Evolutionary conservation across 106 monocot genomes (phyloP).

Genomic region (Amphibolis antarctica): DNA sequence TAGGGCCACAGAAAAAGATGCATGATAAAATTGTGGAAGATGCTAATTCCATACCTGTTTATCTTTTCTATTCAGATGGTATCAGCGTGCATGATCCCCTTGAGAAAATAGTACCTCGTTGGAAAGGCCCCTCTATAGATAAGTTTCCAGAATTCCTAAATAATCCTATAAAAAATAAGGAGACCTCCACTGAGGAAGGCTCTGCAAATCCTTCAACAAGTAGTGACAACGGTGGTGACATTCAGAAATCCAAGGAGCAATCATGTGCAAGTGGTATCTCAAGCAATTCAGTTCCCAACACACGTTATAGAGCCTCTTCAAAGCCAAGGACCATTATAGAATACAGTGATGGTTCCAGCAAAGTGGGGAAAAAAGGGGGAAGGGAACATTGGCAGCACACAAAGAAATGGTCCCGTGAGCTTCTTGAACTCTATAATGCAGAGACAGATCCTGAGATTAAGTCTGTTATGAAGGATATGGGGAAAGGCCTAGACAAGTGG

Average conservation of each 20-base stretch:
- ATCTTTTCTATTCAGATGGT: conserved; percentile 42
- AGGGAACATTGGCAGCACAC: conserved; percentile 86
- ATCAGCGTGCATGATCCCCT: conserved; percentile 65
- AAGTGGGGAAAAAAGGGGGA: conserved; percentile 49
- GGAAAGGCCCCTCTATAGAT: conserved; percentile 53
- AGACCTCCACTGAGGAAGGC: conserved; percentile 6
- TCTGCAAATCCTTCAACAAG: background rate
- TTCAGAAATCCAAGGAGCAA: conserved; percentile 24
- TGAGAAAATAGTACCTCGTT: conserved; percentile 63
- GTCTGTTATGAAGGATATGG: conserved; percentile 67
- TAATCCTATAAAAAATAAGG: conserved; percentile 6
- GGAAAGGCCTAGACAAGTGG: conserved; percentile 75
- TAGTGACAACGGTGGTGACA: background rate
- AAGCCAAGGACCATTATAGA: conserved; percentile 44
- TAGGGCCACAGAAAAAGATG: no score
- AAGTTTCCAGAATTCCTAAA: conserved; percentile 37
- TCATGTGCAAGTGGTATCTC: conserved; percentile 8
- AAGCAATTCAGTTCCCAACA: conserved; percentile 12
- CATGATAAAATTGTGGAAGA: background rate
- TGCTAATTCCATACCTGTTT: background rate
- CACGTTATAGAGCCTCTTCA: conserved; percentile 9
- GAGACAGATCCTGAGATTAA: conserved; percentile 75
- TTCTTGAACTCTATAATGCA: conserved; percentile 73
- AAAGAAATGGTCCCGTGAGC: conserved; percentile 79
- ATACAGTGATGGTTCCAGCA: conserved; percentile 74